Conservation (phyloP, 345 rosid genomes). For the Boechera divaricarpa region DNA sequence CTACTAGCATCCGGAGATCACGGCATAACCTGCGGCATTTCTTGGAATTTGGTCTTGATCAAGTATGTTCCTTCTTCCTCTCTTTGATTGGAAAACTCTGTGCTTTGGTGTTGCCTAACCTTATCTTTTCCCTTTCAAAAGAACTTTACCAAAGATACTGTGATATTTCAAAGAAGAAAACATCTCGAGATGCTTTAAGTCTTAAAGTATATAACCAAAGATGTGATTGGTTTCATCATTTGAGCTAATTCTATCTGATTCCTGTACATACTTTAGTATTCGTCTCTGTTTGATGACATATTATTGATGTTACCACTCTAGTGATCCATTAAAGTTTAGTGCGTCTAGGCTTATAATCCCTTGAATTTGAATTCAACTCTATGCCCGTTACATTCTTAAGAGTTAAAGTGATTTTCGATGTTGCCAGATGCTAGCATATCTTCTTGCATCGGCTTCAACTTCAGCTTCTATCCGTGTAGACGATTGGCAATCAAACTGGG, state of each 20-base stretch:
- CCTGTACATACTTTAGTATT: neutral
- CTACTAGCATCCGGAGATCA: constrained; percentile 51
- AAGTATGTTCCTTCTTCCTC: constrained; percentile 54
- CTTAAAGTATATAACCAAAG: neutral
- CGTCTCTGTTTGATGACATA: constrained; percentile 3
- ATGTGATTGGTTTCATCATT: neutral
- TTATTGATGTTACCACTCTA: neutral
- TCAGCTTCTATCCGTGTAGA: constrained; percentile 82
- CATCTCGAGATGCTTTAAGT: neutral
- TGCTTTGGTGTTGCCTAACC: neutral
- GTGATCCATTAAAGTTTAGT: neutral
- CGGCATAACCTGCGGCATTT: constrained; percentile 55
- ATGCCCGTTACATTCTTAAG: neutral
- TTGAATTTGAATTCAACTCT: neutral
- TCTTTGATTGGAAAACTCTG: neutral
- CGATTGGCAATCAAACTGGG: constrained; percentile 89
- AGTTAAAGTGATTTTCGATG: neutral
- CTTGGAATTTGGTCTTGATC: constrained; percentile 77
- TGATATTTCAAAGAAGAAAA: neutral
- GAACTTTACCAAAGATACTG: too few relatives aligned
- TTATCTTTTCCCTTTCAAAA: too few relatives aligned
- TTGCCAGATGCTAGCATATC: constrained; percentile 74
- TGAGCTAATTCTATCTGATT: constrained; percentile 3
- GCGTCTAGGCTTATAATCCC: neutral
- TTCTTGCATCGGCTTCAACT: constrained; percentile 83